Conservation (phyloP, 352 stramenopile species). For the Globisporangium uncinulatum region DNA sequence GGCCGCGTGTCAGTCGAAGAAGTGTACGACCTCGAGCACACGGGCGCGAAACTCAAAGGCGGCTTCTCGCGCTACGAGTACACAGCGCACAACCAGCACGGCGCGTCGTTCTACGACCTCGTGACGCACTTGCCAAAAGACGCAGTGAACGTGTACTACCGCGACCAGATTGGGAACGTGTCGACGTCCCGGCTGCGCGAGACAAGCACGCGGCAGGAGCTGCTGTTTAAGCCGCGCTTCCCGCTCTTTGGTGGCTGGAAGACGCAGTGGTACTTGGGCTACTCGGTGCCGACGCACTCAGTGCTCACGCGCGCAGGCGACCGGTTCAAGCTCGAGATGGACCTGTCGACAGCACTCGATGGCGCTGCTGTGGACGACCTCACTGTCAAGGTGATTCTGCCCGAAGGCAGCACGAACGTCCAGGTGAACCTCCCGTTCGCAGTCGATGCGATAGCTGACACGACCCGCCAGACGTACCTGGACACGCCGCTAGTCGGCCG, state of each 20-base stretch:
- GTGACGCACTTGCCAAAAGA: constrained; percentile 61
- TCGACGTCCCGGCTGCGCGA: constrained; percentile 71
- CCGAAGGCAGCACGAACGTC: constrained; percentile 76
- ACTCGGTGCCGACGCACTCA: constrained; percentile 79
- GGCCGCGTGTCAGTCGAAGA: constrained; percentile 84
- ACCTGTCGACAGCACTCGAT: constrained; percentile 83
- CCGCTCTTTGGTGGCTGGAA: constrained; percentile 88
- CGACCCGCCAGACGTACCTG: constrained; percentile 79
- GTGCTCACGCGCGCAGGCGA: constrained; percentile 59
- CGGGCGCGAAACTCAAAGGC: constrained; percentile 76
- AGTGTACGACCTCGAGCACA: constrained; percentile 85
- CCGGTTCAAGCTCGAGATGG: constrained; percentile 78
- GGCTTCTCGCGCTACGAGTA: constrained; percentile 88
- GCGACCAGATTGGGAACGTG: constrained; percentile 89
- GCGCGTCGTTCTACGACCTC: constrained; percentile 78
- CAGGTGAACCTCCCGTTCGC: constrained; percentile 72
- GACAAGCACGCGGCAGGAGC: constrained; percentile 46
- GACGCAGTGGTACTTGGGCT: constrained; percentile 86
- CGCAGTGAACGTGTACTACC: constrained; percentile 87
- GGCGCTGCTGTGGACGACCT: constrained; percentile 78
- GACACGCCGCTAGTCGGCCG: constrained; percentile 76
- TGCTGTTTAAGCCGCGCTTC: constrained; percentile 83
- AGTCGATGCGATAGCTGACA: constrained; percentile 47
- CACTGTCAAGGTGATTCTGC: constrained; percentile 85
- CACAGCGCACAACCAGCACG: constrained; percentile 45